Evolutionary conservation across 2,329 filamentous ascomycete species (phyloP).

Genomic region (Penicillium rolfsii): DNA sequence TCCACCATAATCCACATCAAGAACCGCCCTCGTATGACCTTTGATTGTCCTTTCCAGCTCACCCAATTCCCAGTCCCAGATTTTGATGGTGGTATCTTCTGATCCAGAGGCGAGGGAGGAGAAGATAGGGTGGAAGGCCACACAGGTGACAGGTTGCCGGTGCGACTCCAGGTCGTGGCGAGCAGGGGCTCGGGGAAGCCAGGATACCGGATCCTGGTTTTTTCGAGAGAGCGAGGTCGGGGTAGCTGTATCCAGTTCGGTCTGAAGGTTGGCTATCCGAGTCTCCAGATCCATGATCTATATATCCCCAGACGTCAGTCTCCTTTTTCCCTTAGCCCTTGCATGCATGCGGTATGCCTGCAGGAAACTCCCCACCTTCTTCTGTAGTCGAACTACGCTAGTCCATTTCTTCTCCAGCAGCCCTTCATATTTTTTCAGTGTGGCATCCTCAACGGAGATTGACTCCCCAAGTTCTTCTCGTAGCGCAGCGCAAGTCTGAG

Average conservation of each 20-base stretch:
- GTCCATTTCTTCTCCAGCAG: conserved; percentile 99
- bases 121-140: conserved; percentile 91
- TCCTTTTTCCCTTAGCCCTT: background rate
- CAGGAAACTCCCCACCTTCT: conserved; percentile 67
- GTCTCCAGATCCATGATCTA: conserved; percentile 94
- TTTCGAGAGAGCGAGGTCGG: conserved; percentile 75
- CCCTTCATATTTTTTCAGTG: conserved; percentile 91
- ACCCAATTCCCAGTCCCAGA: conserved; percentile 95
- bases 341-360: conserved; percentile 1
- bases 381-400: conserved; percentile 88
- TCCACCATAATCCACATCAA: conserved; percentile 89
- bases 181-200: conserved; percentile 82
- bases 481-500: conserved; percentile 70
- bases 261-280: conserved; percentile 71
- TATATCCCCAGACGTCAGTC: conserved; percentile 19
- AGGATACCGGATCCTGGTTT: conserved; percentile 81
- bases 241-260: conserved; percentile 81
- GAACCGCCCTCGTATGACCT: conserved; percentile 84
- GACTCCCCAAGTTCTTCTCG: conserved; percentile 75
- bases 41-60: conserved; percentile 90
- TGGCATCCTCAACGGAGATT: conserved; percentile 73
- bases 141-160: conserved; percentile 76
- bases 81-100: conserved; percentile 91
- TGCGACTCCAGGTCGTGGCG: conserved; percentile 84
- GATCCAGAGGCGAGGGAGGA: conserved; percentile 87